Evolutionary conservation across 176 grass and related monocot species (phyloP).

Genomic region (Eragrostis nindensis): DNA sequence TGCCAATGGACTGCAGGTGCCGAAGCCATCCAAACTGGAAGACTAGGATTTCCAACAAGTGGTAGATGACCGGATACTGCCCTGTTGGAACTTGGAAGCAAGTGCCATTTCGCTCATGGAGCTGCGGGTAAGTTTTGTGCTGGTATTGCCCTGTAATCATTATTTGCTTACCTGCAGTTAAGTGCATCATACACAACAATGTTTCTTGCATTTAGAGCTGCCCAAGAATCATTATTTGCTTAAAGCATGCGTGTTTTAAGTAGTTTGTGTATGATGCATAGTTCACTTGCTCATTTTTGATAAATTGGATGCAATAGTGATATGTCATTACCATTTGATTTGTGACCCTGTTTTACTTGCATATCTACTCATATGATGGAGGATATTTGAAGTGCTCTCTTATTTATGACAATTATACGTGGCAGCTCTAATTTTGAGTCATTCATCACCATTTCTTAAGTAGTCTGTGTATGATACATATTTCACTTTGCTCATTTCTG

Average conservation of each 20-base stretch:
- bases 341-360: conserved; percentile 6
- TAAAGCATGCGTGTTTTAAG: background rate
- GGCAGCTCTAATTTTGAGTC: too few relatives aligned
- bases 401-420: too few relatives aligned
- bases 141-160: background rate
- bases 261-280: background rate
- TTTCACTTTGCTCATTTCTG: background rate
- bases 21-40: conserved; percentile 99
- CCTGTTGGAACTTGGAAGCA: conserved; percentile 71
- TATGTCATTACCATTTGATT: conserved; percentile 16
- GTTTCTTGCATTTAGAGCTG: background rate
- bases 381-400: too few relatives aligned
- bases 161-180: background rate
- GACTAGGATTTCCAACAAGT: conserved; percentile 98
- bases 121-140: conserved; percentile 61
- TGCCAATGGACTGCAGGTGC: conserved; percentile 11
- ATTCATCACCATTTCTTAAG: background rate
- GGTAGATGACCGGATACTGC: conserved; percentile 99
- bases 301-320: background rate
- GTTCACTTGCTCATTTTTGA: background rate
- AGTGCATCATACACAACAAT: too few relatives aligned
- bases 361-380: background rate
- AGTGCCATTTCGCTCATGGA: conserved; percentile 98
- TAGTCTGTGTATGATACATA: background rate
- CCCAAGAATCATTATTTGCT: background rate